Evolutionary conservation across 1,284 basidiomycete genomes (phyloP).

Genomic region (Malassezia dermatis): DNA sequence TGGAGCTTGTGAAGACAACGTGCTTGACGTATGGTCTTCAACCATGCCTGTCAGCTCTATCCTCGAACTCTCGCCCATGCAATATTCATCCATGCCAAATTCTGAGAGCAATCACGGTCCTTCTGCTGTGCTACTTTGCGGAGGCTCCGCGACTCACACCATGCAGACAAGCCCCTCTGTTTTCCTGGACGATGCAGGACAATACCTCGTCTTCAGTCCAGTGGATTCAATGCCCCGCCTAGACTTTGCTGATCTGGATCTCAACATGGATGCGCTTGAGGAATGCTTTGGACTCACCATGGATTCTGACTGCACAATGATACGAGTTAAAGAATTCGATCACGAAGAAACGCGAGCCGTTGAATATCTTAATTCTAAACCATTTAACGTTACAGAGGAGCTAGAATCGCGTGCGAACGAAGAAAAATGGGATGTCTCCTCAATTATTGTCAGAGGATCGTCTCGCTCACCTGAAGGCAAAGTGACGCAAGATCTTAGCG

Average conservation of each 20-base stretch:
- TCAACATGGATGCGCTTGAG: slow-evolving; percentile 3
- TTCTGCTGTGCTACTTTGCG: not conserved
- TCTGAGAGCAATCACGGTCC: not conserved
- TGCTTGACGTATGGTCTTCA: not conserved
- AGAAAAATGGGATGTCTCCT: not conserved
- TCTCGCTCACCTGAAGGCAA: not conserved
- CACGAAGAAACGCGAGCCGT: not conserved
- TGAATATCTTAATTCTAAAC: not conserved
- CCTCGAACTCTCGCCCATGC: not conserved
- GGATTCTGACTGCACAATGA: not conserved
- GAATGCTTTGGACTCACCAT: not conserved
- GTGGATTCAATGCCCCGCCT: slow-evolving; percentile 15
- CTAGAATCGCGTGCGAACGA: not conserved
- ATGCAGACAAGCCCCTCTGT: not conserved
- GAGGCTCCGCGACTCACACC: not conserved
- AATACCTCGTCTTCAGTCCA: slow-evolving; percentile 15
- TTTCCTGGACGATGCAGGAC: slow-evolving; percentile 6
- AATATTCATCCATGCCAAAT: not conserved
- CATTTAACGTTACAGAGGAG: not conserved
- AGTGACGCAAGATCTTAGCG: not conserved
- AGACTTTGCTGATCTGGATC: slow-evolving; percentile 14
- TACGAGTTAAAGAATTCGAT: not conserved
- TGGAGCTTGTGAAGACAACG: not conserved
- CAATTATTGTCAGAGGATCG: not conserved
- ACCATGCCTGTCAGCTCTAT: not conserved